Evolutionary conservation across 2,329 filamentous ascomycete species (phyloP), one percentile per base, ranked within the genome.

Genomic region (Botrytis hyacinthi): DNA sequence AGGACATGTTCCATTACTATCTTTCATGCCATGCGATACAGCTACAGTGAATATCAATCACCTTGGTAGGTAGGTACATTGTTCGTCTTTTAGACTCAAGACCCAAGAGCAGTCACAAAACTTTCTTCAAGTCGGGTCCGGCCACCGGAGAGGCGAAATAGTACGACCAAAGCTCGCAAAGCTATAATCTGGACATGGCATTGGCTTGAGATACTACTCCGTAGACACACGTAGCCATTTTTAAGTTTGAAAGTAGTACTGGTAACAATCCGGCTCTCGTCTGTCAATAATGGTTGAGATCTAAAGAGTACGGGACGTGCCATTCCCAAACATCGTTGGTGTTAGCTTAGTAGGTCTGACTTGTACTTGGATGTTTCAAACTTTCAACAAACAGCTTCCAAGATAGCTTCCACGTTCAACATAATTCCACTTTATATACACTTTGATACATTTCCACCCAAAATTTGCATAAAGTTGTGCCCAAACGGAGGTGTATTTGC

Each of bases 121-220:
- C 46, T 16, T 57, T 42, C 65, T 57, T 35, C 35, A 57, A 29
- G 48, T 42, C 65, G 65, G 48, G 65, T 68, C 65, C 65, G 65
- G 35, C 48, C 35, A 57, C 35, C 26, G 46, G 35, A 68, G 35
- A 26, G 35, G 48, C 35, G 44, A 18, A 32, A 57, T 42, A 57
- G 65, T 40, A 67, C 46, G 9, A 29, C 32, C 26, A 67, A 51
- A 16, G 48, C 10, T 51, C 48, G 48, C 48, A 51, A n/a, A 51
- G 32, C 40, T 44, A 32, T 1, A 20, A 46, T 32, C 16, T 29
- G 44, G 26, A n/a, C 14, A 44, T 3, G 37, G 32, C 57, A 22
- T 32, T 6, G 37, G 32, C 57, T 35, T 32, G 29, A 60, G 57
- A 60, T 60, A 5, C 59, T n/a, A 32, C 35, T 54, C 48, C 48